Conservation (phyloP, 495 filamentous ascomycete genomes). For the Amniculicola lignicola region DNA sequence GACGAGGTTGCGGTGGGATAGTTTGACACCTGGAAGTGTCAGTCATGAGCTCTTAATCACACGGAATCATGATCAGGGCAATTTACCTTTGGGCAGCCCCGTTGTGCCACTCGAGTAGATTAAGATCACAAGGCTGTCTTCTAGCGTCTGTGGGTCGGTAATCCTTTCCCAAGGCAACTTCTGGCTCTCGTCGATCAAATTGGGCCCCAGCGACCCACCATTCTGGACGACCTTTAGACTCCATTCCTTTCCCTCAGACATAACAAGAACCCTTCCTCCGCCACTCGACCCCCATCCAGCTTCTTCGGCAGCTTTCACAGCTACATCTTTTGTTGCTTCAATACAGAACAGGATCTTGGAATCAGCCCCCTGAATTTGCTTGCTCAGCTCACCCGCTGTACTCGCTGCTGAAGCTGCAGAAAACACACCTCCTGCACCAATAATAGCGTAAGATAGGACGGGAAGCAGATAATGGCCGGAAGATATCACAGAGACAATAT, state of each 20-base stretch:
- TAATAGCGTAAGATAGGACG: constrained; percentile 46
- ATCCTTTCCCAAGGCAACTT: constrained; percentile 45
- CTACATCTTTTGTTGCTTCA: constrained; percentile 26
- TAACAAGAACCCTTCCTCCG: constrained; percentile 27
- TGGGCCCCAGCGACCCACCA: constrained; percentile 5
- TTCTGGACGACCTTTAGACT: constrained; percentile 7
- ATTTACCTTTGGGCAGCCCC: constrained; percentile 39
- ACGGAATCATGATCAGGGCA: neutral
- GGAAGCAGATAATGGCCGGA: constrained; percentile 50
- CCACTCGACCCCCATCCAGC: constrained; percentile 28
- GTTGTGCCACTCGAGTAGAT: constrained; percentile 40
- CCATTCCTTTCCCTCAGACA: constrained; percentile 24
- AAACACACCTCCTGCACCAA: constrained; percentile 52
- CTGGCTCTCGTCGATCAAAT: constrained; percentile 19
- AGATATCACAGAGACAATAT: constrained; percentile 50
- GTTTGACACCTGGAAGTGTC: constrained; percentile 25
- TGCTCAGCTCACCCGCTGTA: constrained; percentile 44
- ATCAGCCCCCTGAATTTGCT: constrained; percentile 41
- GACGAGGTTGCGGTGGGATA: constrained; percentile 41
- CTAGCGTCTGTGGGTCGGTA: constrained; percentile 43
- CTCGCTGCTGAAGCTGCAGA: constrained; percentile 46
- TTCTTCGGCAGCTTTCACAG: constrained; percentile 29
- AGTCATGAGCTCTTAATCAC: neutral
- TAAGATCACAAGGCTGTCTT: constrained; percentile 25
- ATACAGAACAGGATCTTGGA: constrained; percentile 23